Evolutionary conservation across 2,329 filamentous ascomycete genomes (phyloP), one percentile per base, ranked within the genome.

Genomic region (Neoarthrinium moseri): DNA sequence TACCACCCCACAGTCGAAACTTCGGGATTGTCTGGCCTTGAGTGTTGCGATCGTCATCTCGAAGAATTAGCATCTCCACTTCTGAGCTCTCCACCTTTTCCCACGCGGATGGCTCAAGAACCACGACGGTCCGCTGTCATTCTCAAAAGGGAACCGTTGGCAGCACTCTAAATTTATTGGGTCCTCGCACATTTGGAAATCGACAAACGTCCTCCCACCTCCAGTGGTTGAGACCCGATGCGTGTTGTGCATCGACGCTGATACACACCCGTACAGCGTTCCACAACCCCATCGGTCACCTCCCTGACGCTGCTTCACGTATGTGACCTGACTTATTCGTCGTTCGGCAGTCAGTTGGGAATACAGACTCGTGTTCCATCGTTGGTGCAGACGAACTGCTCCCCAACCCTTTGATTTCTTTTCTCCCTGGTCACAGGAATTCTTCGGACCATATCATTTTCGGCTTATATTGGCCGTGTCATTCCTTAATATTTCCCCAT

Each of bases 201-300:
- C 43, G 32, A 47, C 46, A 47, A 40, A 47, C 48, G 17, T 23
- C 12, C 20, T 44, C 56, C 56, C 58, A 51, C 60, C 55, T 44
- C 49, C 56, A 60, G 47, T 41, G 55, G 50, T 41, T 49, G 58
- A 55, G 55, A 58, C 60, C 59, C 32, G 51, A 51, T 56, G 49
- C 18, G 29, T 42, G 39, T 45, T 54, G 45, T 30, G 34, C 49
- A 44, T 52, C 49, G 47, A 51, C 52, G 50, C 53, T 47, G 27
- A 53, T 53, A 46, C 47, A 52, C 47, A 51, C 49, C 52, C 51
- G 51, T 57, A 51, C 53, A 48, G 47, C 52, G 53, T 56, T 45
- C 48, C 48, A 58, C 54, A 38, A 51, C 24, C 40, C 13, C n/a
- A 45, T 50, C 52, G 52, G 51, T 42, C 50, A 50, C 23, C 48